Percentiles rank a stretch among this genome's conserved stretches.
phyloP scores from a whole-genome alignment of 176 grass and related monocot species.

The Zea mays region DNA sequence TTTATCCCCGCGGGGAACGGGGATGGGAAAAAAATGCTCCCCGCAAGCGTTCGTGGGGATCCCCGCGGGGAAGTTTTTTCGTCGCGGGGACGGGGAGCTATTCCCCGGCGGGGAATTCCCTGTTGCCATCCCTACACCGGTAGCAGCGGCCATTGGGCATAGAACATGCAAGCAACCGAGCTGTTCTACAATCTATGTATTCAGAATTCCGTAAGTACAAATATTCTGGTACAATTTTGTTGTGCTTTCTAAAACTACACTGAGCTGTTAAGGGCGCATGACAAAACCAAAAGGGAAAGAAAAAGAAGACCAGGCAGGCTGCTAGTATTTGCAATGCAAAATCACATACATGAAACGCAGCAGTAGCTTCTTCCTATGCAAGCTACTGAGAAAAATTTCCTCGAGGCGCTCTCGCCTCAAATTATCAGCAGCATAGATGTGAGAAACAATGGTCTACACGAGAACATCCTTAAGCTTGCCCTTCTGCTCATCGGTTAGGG shows the following conservation, averaged over 20 bases:
- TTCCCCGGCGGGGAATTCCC: too few species aligned
- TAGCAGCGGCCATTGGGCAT: neutral
- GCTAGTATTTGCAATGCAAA: conserved; percentile 33
- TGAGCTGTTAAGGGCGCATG: conserved; percentile 31
- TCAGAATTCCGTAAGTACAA: conserved; percentile 33
- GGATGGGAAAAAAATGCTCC: too few species aligned
- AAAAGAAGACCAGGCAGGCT: conserved; percentile 10
- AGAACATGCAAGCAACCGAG: neutral
- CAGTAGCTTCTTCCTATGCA: conserved; percentile 21
- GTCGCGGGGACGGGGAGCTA: too few species aligned
- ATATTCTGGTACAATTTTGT: conserved; percentile 35
- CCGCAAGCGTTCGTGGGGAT: too few species aligned
- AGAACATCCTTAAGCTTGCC: conserved; percentile 78
- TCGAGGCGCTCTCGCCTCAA: conserved; percentile 27
- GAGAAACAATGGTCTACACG: conserved; percentile 33
- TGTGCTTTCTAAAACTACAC: conserved; percentile 45
- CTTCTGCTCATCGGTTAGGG: conserved; percentile 77
- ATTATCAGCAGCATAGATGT: conserved; percentile 6
- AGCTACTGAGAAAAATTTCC: conserved; percentile 46
- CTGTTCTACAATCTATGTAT: conserved; percentile 20
- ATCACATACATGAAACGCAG: conserved; percentile 29
- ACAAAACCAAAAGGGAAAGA: neutral
- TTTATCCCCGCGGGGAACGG: too few species aligned
- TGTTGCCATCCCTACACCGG: too few species aligned
- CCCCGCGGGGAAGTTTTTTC: too few species aligned